Conservation (phyloP, 805 yeast species). For the Nakazawaea wyomingensis region DNA sequence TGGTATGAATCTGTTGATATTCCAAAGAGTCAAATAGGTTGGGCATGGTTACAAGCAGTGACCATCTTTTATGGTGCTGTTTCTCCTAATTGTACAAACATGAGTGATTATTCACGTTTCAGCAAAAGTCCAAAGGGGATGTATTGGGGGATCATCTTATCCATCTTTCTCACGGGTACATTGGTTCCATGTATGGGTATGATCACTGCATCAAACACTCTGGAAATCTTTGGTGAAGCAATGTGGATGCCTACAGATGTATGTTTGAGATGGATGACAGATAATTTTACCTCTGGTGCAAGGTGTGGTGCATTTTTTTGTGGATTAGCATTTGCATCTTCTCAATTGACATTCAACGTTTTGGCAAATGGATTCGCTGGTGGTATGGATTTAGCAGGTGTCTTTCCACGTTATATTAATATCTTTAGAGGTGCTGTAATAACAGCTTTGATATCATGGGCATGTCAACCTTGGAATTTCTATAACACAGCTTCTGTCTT, state of each 20-base stretch:
- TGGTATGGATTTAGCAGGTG: constrained; percentile 47
- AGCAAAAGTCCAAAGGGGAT: constrained; percentile 20
- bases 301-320: constrained; percentile 46
- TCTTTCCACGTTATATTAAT: constrained; percentile 39
- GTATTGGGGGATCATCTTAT: constrained; percentile 21
- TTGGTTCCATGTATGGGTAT: constrained; percentile 43
- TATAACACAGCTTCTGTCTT: constrained; percentile 30
- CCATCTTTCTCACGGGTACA: constrained; percentile 33
- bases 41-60: constrained; percentile 39
- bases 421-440: constrained; percentile 42
- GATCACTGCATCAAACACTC: constrained; percentile 38
- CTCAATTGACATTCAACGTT: constrained; percentile 35
- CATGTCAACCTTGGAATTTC: constrained; percentile 36
- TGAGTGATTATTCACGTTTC: constrained; percentile 32
- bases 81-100: constrained; percentile 34
- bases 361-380: constrained; percentile 37
- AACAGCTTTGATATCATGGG: constrained; percentile 29
- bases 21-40: constrained; percentile 20
- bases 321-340: constrained; percentile 31
- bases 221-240: constrained; percentile 31
- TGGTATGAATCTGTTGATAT: constrained; percentile 21
- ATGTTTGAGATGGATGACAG: constrained; percentile 33
- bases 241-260: constrained; percentile 44
- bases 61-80: constrained; percentile 34
- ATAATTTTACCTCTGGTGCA: constrained; percentile 29